A percentile compares a stretch with the other conserved stretches of the same genome.
phyloP scores from a whole-genome alignment of 768 basidiomycete genomes.

The Lactifluus echinatus region DNA sequence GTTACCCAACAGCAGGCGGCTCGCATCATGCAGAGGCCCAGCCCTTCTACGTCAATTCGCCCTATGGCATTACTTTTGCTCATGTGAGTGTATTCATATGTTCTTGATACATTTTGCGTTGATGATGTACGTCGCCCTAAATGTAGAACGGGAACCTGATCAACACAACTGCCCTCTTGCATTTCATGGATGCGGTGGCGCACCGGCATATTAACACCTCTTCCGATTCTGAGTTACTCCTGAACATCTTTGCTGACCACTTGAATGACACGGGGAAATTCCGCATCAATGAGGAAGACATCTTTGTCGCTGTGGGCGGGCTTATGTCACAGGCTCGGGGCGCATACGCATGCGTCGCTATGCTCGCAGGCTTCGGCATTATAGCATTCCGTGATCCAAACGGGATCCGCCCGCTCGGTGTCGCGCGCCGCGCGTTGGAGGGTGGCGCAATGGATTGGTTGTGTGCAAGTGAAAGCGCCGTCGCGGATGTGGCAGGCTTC shows the following conservation, averaged over 20 bases:
- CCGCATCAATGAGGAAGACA: slow-evolving; percentile 98
- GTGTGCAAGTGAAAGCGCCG: slow-evolving; percentile 91
- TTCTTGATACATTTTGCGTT: slow-evolving; percentile 3
- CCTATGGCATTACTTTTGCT: slow-evolving; percentile 96
- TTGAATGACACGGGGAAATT: slow-evolving; percentile 98
- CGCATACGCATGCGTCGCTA: slow-evolving; percentile 96
- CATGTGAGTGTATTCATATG: slow-evolving; percentile 51
- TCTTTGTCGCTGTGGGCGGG: slow-evolving; percentile 87
- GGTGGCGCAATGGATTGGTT: slow-evolving; percentile 76
- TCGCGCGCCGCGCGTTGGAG: slow-evolving; percentile 56
- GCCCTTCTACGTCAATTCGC: slow-evolving; percentile 99
- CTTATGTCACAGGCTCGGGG: slow-evolving; percentile 86
- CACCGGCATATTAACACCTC: slow-evolving; percentile 99
- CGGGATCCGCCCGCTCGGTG: slow-evolving; percentile 89
- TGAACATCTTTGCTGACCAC: slow-evolving; percentile 97
- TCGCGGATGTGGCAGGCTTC: slow-evolving; percentile 90
- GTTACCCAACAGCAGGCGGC: slow-evolving; percentile 97
- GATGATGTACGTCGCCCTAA: not conserved
- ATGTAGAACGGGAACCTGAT: slow-evolving; percentile 94
- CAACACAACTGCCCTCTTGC: slow-evolving; percentile 79
- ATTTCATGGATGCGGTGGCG: slow-evolving; percentile 91
- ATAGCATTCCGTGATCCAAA: slow-evolving; percentile 98
- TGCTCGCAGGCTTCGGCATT: slow-evolving; percentile 97
- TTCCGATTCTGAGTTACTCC: slow-evolving; percentile 92
- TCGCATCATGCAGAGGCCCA: slow-evolving; percentile 96